phyloP scores from a whole-genome alignment of 441 rosid genomes.

The Adansonia rubrostipa region DNA sequence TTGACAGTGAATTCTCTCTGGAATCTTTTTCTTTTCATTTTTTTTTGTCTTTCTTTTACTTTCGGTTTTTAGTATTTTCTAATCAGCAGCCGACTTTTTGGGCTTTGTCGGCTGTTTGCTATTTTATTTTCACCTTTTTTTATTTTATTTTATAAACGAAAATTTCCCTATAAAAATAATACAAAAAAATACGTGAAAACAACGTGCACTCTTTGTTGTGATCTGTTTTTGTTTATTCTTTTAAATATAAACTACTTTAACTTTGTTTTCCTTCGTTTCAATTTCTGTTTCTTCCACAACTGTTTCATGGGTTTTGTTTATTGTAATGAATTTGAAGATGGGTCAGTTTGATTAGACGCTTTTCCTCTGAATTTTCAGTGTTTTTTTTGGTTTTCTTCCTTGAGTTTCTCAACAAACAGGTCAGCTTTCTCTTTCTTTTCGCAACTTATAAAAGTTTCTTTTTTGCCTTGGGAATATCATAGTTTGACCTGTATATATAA shows the following conservation, averaged over 20 bases:
- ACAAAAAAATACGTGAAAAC: slow-evolving; percentile 33
- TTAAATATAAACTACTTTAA: slow-evolving; percentile 11
- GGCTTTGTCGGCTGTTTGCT: slow-evolving; percentile 41
- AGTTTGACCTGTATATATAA: slow-evolving; percentile 9
- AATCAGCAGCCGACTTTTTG: slow-evolving; percentile 51
- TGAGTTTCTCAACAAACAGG: slow-evolving; percentile 31
- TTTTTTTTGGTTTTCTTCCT: slow-evolving; percentile 18
- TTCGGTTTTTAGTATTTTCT: slow-evolving; percentile 45
- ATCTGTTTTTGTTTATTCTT: slow-evolving; percentile 18
- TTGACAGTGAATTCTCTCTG: slow-evolving; percentile 39
- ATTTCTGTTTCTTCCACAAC: slow-evolving; percentile 6
- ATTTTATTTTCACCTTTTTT: slow-evolving; percentile 9
- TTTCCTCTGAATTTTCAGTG: slow-evolving; percentile 27
- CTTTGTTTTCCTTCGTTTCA: slow-evolving; percentile 17
- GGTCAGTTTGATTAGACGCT: slow-evolving; percentile 26
- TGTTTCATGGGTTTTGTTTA: slow-evolving; percentile 30
- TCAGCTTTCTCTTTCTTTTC: slow-evolving; percentile 24
- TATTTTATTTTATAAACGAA: slow-evolving; percentile 5
- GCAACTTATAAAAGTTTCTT: neutral
- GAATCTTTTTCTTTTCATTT: slow-evolving; percentile 4
- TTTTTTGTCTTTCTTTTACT: slow-evolving; percentile 28
- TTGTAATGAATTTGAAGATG: slow-evolving; percentile 28
- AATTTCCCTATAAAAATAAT: neutral
- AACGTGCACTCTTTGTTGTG: slow-evolving; percentile 43
- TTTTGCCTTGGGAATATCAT: neutral